These are phyloP conservation scores for Termitomyces sp. DNA, from an alignment of 768 basidiomycete genomes.

Conservation along the genomic window DNA sequence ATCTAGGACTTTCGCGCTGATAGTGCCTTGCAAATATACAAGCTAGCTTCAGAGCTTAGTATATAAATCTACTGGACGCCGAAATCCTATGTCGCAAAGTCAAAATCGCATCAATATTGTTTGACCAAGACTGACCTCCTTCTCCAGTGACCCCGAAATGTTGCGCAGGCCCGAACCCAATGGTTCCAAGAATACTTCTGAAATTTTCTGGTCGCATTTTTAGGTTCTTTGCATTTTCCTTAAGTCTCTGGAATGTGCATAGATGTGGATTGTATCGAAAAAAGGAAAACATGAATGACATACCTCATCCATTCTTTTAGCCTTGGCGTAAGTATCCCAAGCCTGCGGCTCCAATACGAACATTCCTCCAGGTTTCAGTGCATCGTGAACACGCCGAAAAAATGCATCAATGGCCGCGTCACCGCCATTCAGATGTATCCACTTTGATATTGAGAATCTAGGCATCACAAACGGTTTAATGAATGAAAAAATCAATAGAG, in stretches of 20 bases:
- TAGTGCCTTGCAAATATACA: not conserved
- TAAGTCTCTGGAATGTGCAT: slow-evolving; percentile 23
- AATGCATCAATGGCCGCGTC: slow-evolving; percentile 66
- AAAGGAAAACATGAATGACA: not conserved
- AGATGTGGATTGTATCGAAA: not conserved
- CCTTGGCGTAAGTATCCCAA: slow-evolving; percentile 82
- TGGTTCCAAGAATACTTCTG: slow-evolving; percentile 38
- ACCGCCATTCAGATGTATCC: slow-evolving; percentile 83
- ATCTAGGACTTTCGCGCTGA: not conserved
- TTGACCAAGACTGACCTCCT: slow-evolving; percentile 42
- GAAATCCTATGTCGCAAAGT: slow-evolving; percentile 40
- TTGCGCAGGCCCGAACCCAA: slow-evolving; percentile 56
- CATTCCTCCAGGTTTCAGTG: slow-evolving; percentile 55
- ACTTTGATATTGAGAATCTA: slow-evolving; percentile 86
- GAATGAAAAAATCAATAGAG: not conserved
- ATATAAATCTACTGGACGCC: slow-evolving; percentile 61
- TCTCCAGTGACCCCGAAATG: slow-evolving; percentile 54
- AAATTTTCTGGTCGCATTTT: slow-evolving; percentile 64
- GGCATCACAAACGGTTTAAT: not conserved
- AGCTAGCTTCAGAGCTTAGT: slow-evolving; percentile 27
- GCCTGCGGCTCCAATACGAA: slow-evolving; percentile 82
- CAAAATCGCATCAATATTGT: not conserved
- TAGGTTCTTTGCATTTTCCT: slow-evolving; percentile 52
- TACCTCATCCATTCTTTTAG: slow-evolving; percentile 62
- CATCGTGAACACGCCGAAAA: slow-evolving; percentile 55